Percentiles rank a stretch among this genome's conserved stretches.
phyloP scores from a whole-genome alignment of 179 eudicot species.

The Beta corolliflora region DNA sequence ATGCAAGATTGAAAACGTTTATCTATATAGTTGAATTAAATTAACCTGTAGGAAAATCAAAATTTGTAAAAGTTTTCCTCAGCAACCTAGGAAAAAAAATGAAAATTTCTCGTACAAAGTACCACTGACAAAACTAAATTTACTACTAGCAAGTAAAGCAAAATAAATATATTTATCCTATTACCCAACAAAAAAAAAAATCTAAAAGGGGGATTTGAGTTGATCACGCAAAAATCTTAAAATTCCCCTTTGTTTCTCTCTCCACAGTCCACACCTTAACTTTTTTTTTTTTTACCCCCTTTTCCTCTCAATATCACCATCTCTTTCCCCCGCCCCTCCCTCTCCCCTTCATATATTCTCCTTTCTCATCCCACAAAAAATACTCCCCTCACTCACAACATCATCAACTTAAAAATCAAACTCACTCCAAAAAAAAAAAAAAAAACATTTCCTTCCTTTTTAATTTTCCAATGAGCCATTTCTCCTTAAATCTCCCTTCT shows the following conservation, averaged over 20 bases:
- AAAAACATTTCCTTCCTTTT: background rate
- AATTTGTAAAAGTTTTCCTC: no score
- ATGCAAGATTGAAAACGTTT: no score
- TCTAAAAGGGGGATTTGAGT: background rate
- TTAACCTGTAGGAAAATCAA: no score
- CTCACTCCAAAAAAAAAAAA: background rate
- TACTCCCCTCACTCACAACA: background rate
- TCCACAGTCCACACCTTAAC: background rate
- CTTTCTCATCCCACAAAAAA: background rate
- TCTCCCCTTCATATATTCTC: background rate
- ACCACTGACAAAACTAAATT: no score
- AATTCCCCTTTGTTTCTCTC: slow-evolving; percentile 7
- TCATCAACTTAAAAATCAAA: background rate
- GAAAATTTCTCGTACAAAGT: no score
- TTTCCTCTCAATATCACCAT: no score
- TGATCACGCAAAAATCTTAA: slow-evolving; percentile 32
- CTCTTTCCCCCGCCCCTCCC: background rate
- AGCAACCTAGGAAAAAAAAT: no score
- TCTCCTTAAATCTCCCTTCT: slow-evolving; percentile 33
- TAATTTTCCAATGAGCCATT: slow-evolving; percentile 37
- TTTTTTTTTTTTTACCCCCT: background rate
- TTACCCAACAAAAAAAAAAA: background rate
- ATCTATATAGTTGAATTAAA: no score
- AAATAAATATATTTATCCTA: no score
- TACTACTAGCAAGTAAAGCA: no score